Evolutionary conservation across 2,329 filamentous ascomycete genomes (phyloP), one percentile per base, ranked within the genome.

Genomic region (Bipolaris gigantea): DNA sequence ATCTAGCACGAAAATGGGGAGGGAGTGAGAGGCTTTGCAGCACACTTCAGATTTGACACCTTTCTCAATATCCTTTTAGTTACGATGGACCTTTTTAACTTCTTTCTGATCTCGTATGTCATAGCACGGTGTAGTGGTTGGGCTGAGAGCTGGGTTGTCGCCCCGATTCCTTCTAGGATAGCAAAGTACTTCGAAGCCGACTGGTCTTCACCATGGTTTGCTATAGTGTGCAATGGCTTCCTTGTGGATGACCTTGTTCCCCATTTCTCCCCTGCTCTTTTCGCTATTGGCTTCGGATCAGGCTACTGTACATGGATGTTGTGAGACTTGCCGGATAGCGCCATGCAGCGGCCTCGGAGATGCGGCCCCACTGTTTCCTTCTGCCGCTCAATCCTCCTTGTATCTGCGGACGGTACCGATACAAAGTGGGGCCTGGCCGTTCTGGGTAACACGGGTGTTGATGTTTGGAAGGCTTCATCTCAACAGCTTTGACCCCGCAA

Each of bases 51-150:
- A 62, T 55, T 61, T 65, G 56, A 63, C 61, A 58, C 51, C 55
- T 59, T 70, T 67, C 67, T 63, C 61, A 67, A 68, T 73, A 72
- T 71, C 53, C 57, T 67, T 72, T 73, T 73, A 71, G 64, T 72
- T 62, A 61, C 56, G 59, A 66, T 60, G 61, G 62, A 62, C 53
- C 42, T 32, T 62, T 64, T 60, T 68, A 66, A 62, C 51, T 53
- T 59, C 61, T 55, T 41, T 61, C 25, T 63, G 60, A 57, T 68
- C 60, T 66, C 61, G 57, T 70, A 66, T 68, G 69, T 72, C 57
- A 55, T 52, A 66, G 65, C 60, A 61, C 53, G 59, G 64, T 65
- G 62, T 62, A 63, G 51, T 62, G 53, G 58, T 55, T 49, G 57
- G 56, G 45, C 44, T 63, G 55, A 61, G 61, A 62, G 63, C 60